phyloP scores from a whole-genome alignment of 257 asterid species.

The Leonotis leonurus region DNA sequence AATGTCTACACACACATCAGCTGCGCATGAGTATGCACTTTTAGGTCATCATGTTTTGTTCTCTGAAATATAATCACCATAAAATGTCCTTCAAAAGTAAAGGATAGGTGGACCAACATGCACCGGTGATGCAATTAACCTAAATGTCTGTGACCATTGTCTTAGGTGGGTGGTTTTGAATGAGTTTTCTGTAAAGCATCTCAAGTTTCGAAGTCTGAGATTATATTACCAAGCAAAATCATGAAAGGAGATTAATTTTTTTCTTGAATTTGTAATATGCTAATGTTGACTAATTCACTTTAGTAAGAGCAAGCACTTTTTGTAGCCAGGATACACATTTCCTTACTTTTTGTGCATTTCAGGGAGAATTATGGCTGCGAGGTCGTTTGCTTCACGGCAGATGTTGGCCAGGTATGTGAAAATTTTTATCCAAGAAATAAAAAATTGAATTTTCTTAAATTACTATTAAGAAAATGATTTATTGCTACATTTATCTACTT shows the following conservation, averaged over 20 bases:
- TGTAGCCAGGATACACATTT: too few relatives aligned
- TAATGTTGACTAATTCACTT: too few relatives aligned
- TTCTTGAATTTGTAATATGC: too few relatives aligned
- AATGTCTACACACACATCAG: neutral
- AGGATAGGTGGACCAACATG: neutral
- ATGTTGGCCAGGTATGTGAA: conserved; percentile 85
- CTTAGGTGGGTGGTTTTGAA: neutral
- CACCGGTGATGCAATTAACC: neutral
- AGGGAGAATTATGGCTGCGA: conserved; percentile 93
- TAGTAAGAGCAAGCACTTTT: too few relatives aligned
- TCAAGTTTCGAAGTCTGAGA: too few relatives aligned
- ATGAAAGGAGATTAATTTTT: too few relatives aligned
- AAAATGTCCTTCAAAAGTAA: neutral
- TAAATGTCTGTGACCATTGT: neutral
- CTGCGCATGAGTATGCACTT: neutral
- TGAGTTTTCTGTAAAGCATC: neutral
- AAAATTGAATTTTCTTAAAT: neutral
- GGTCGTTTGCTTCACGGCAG: conserved; percentile 96
- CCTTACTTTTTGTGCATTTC: conserved; percentile 20
- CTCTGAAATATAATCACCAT: neutral
- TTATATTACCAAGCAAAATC: too few relatives aligned
- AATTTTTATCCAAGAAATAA: conserved; percentile 4
- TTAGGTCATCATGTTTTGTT: neutral
- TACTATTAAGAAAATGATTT: conserved; percentile 1
- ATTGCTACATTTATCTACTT: neutral